Conservation (phyloP, 225 moss, liverwort and hornwort genomes). For the Sphagnum tenellum region DNA sequence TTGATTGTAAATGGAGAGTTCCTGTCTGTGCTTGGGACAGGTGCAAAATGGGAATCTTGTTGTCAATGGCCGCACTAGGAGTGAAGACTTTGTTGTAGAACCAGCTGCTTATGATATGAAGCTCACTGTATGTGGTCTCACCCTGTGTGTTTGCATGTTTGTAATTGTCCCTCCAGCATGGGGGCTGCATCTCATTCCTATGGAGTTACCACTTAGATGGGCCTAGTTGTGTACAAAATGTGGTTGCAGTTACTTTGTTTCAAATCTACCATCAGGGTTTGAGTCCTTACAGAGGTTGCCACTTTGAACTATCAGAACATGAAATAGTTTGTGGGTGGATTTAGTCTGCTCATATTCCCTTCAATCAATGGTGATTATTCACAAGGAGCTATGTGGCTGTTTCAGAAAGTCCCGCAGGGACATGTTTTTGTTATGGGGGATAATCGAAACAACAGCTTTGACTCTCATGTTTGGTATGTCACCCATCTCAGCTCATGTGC, state of each 20-base stretch:
- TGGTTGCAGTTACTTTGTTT: neutral
- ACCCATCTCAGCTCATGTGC: neutral
- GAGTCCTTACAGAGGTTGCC: too few species aligned
- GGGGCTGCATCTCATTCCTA: neutral
- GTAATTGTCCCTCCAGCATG: too few species aligned
- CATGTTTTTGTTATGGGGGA: conserved; percentile 70
- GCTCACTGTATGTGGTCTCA: conserved; percentile 28
- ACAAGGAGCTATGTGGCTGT: neutral
- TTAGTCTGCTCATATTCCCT: neutral
- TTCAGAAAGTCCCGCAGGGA: conserved; percentile 52
- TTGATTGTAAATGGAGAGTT: neutral
- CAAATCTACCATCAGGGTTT: too few species aligned
- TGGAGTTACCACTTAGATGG: neutral
- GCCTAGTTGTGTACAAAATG: neutral
- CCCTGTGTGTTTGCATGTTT: neutral
- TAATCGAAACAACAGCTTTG: conserved; percentile 58
- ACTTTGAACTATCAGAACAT: too few species aligned
- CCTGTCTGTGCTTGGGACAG: neutral
- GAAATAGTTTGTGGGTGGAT: neutral
- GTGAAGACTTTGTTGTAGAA: conserved; percentile 52
- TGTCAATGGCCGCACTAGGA: conserved; percentile 46
- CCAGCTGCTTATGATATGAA: conserved; percentile 48
- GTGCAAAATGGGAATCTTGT: conserved; percentile 52
- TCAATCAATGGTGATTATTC: neutral
- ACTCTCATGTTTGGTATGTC: conserved; percentile 60